Conservation (phyloP, 2,329 filamentous ascomycete species). For the Grosmannia huntii region DNA sequence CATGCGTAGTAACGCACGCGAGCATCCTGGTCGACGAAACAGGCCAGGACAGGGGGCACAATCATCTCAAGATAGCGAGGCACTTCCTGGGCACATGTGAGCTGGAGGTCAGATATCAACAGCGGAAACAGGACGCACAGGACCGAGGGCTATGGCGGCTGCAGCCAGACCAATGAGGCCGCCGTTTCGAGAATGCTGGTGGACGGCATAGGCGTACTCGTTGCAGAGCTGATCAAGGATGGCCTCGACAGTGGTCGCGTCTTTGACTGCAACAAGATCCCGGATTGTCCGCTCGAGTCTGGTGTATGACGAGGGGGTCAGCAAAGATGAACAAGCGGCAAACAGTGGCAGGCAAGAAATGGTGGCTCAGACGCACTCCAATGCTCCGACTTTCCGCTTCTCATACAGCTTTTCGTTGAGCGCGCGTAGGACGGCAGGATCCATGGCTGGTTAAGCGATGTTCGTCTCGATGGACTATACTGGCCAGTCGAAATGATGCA, state of each 20-base stretch:
- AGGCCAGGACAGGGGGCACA: constrained; percentile 89
- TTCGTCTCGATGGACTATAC: no score
- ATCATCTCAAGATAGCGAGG: constrained; percentile 87
- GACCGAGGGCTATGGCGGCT: constrained; percentile 85
- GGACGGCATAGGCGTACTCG: constrained; percentile 93
- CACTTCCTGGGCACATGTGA: constrained; percentile 50
- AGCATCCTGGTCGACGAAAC: constrained; percentile 96
- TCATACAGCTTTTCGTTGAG: constrained; percentile 98
- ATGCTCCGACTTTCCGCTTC: constrained; percentile 88
- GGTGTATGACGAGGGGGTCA: not conserved
- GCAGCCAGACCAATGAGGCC: constrained; percentile 91
- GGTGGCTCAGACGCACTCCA: constrained; percentile 86
- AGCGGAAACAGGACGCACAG: constrained; percentile 44
- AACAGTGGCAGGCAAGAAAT: not conserved
- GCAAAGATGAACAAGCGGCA: not conserved
- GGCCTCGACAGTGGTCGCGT: constrained; percentile 68
- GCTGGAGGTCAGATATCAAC: not conserved
- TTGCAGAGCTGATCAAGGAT: constrained; percentile 95
- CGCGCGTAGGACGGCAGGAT: constrained; percentile 75
- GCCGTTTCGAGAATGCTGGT: constrained; percentile 93
- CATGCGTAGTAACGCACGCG: constrained; percentile 96
- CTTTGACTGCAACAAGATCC: constrained; percentile 62
- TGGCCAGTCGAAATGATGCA: no score
- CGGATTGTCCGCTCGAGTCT: constrained; percentile 87
- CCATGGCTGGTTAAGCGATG: constrained; percentile 44